Evolutionary conservation across 495 filamentous ascomycete genomes (phyloP).

Genomic region (Lophium mytilinum): DNA sequence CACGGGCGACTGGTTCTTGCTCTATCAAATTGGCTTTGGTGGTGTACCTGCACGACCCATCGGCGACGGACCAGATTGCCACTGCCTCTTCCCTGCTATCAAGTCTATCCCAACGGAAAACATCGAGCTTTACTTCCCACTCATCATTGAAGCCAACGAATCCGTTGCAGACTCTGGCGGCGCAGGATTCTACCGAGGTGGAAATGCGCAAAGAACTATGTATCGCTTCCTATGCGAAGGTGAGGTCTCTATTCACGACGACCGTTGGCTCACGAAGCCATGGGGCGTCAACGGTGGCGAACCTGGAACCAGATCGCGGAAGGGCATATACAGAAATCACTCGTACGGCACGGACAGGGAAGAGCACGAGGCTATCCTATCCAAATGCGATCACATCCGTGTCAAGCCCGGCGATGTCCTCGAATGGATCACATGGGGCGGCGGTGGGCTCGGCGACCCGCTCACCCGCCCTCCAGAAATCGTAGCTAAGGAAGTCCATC

Average conservation of each 20-base stretch:
- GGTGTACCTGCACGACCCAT: constrained; percentile 43
- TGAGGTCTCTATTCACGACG: constrained; percentile 44
- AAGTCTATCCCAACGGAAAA: constrained; percentile 45
- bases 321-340: constrained; percentile 37
- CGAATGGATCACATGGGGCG: constrained; percentile 47
- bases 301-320: constrained; percentile 39
- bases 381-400: constrained; percentile 43
- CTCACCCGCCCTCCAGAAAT: constrained; percentile 39
- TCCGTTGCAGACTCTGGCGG: constrained; percentile 44
- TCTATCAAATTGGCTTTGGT: constrained; percentile 47
- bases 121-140: constrained; percentile 44
- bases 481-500: constrained; percentile 42
- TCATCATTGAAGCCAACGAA: constrained; percentile 44
- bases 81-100: constrained; percentile 46
- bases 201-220: constrained; percentile 42
- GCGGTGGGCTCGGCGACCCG: constrained; percentile 44
- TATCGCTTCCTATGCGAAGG: constrained; percentile 42
- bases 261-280: constrained; percentile 46
- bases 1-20: constrained; percentile 43
- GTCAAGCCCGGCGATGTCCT: constrained; percentile 43
- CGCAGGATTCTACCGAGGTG: constrained; percentile 41
- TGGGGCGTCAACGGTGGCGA: constrained; percentile 44
- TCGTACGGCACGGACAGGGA: constrained; percentile 27
- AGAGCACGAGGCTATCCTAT: constrained; percentile 30
- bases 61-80: constrained; percentile 44